Conservation (phyloP, 2,329 filamentous ascomycete genomes). For the Atkinsonella texensis region DNA sequence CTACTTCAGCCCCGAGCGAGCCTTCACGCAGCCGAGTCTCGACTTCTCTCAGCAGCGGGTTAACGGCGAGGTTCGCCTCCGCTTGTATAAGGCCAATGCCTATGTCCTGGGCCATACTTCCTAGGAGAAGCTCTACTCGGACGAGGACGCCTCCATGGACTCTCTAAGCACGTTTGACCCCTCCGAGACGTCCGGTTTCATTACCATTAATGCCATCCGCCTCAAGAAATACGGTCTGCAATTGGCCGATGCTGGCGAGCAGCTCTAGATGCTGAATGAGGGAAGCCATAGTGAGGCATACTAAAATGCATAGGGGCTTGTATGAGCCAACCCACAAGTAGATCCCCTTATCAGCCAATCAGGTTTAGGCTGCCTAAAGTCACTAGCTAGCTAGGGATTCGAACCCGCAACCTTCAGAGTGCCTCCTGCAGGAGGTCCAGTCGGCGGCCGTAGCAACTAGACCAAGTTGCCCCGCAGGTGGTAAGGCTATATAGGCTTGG, state of each 20-base stretch:
- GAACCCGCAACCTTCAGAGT: too few species aligned
- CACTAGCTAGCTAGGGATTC: too few species aligned
- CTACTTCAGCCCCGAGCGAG: constrained; percentile 4
- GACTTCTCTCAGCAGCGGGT: constrained; percentile 7
- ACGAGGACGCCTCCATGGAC: constrained; percentile 35
- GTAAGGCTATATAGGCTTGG: too few species aligned
- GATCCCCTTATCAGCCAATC: too few species aligned
- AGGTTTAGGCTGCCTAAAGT: too few species aligned
- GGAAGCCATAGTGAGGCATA: too few species aligned
- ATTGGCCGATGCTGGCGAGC: constrained; percentile 2
- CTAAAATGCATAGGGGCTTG: too few species aligned
- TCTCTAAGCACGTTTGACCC: constrained; percentile 30
- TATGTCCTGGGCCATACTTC: constrained; percentile 29
- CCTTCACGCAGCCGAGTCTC: background rate
- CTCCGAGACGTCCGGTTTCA: constrained; percentile 36
- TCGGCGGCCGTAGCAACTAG: too few species aligned
- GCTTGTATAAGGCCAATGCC: constrained; percentile 20
- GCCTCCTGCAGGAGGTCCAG: too few species aligned
- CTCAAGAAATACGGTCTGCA: constrained; percentile 31
- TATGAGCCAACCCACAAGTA: too few species aligned
- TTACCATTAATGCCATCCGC: constrained; percentile 55
- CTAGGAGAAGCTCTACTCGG: constrained; percentile 31
- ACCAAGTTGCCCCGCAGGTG: too few species aligned
- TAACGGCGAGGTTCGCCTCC: constrained; percentile 25
- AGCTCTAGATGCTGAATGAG: background rate